Evolutionary conservation across 2,329 filamentous ascomycete genomes (phyloP).

Genomic region (Scytalidium sp.): DNA sequence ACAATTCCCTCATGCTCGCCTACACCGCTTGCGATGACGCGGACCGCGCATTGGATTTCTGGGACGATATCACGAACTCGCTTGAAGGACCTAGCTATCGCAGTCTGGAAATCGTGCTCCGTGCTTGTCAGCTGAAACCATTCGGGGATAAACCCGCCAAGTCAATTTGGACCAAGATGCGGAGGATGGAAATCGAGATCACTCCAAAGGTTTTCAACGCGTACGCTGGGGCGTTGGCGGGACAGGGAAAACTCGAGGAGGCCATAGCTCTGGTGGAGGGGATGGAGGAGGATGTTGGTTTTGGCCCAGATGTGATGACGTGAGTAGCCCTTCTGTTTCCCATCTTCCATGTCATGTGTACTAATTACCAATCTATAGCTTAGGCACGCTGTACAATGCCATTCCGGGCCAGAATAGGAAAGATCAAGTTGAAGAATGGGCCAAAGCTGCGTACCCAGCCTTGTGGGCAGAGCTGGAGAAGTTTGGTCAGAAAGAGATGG

Average conservation of each 20-base stretch:
- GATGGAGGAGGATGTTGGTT: constrained; percentile 64
- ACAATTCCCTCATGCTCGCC: constrained; percentile 85
- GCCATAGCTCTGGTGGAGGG: constrained; percentile 63
- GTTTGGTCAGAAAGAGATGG: constrained; percentile 18
- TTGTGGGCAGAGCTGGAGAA: constrained; percentile 62
- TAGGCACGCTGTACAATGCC: constrained; percentile 75
- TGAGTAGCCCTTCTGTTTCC: constrained; percentile 43
- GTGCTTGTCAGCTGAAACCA: constrained; percentile 65
- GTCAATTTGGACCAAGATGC: constrained; percentile 68
- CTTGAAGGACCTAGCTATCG: constrained; percentile 83
- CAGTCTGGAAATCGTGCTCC: constrained; percentile 78
- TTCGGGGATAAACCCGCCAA: constrained; percentile 58
- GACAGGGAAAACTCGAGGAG: constrained; percentile 67
- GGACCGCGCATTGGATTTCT: constrained; percentile 70
- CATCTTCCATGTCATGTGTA: not conserved
- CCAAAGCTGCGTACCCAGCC: constrained; percentile 61
- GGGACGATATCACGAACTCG: constrained; percentile 78
- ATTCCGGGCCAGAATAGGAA: constrained; percentile 65
- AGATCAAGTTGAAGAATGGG: constrained; percentile 71
- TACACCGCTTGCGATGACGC: constrained; percentile 69
- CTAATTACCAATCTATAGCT: constrained; percentile 39
- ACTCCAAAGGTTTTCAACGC: constrained; percentile 70
- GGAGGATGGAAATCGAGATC: constrained; percentile 74
- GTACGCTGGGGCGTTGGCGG: constrained; percentile 74
- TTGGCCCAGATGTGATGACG: constrained; percentile 67